A percentile compares a stretch with the other conserved stretches of the same genome.
Evolutionary conservation across 805 yeast species (phyloP).

Genomic region (Candida germanica): DNA sequence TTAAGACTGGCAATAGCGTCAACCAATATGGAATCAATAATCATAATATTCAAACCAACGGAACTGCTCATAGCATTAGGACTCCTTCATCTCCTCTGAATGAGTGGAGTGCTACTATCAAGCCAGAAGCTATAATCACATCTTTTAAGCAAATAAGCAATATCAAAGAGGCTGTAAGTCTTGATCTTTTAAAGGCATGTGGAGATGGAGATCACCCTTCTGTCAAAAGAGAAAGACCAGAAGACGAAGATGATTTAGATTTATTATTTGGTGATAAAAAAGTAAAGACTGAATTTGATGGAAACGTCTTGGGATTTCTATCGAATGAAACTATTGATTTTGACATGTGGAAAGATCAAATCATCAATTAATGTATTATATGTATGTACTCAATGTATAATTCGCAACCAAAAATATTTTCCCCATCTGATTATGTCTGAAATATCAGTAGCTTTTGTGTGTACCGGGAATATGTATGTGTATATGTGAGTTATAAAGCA

Average conservation of each 20-base stretch:
- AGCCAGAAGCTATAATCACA: constrained; percentile 41
- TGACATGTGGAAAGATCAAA: constrained; percentile 11
- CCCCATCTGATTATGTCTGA: neutral
- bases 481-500: too few species aligned
- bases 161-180: constrained; percentile 31
- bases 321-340: constrained; percentile 14
- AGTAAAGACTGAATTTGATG: constrained; percentile 16
- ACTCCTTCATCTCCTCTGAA: constrained; percentile 40
- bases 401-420: neutral
- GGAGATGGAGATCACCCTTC: constrained; percentile 8
- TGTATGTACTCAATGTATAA: neutral
- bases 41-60: neutral
- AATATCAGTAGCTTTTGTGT: constrained; percentile 79
- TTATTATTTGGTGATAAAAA: constrained; percentile 37
- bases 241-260: constrained; percentile 35
- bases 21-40: neutral
- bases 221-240: constrained; percentile 23
- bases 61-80: neutral
- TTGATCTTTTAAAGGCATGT: constrained; percentile 23
- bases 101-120: constrained; percentile 45
- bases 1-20: too few species aligned
- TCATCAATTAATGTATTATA: constrained; percentile 3
- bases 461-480: constrained; percentile 82
- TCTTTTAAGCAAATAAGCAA: constrained; percentile 45
- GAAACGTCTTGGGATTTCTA: constrained; percentile 17